Conservation (phyloP, 2,329 filamentous ascomycete species). For the Pleoardoris graminearum region DNA sequence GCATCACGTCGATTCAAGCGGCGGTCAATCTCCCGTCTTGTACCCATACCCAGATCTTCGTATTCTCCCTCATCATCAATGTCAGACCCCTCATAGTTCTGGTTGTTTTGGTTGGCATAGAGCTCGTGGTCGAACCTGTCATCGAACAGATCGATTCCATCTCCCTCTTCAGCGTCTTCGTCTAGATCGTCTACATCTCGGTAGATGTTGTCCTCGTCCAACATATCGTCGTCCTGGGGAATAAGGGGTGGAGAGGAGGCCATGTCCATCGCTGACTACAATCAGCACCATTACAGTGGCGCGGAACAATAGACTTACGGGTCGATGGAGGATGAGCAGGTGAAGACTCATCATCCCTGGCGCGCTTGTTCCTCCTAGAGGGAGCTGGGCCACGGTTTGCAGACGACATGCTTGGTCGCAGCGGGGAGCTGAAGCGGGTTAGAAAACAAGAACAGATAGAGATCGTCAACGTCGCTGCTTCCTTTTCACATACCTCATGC, state of each 20-base stretch:
- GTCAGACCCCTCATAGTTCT: slow-evolving; percentile 68
- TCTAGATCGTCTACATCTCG: slow-evolving; percentile 69
- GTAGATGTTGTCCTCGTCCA: slow-evolving; percentile 68
- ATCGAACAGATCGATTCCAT: slow-evolving; percentile 72
- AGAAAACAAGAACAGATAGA: slow-evolving; percentile 25
- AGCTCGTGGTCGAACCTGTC: slow-evolving; percentile 66
- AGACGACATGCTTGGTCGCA: slow-evolving; percentile 78
- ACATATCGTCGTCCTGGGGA: slow-evolving; percentile 67
- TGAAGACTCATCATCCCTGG: slow-evolving; percentile 66
- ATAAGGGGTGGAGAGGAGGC: slow-evolving; percentile 67
- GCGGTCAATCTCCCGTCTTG: slow-evolving; percentile 71
- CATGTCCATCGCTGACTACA: slow-evolving; percentile 49
- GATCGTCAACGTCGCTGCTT: slow-evolving; percentile 17
- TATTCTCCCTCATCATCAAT: slow-evolving; percentile 79
- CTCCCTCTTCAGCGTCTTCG: slow-evolving; percentile 70
- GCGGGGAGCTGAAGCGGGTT: slow-evolving; percentile 68
- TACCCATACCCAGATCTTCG: slow-evolving; percentile 67
- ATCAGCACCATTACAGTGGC: slow-evolving; percentile 15
- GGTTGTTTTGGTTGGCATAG: slow-evolving; percentile 57
- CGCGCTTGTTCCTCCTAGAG: slow-evolving; percentile 66
- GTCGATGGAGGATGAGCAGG: slow-evolving; percentile 63
- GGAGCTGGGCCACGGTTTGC: slow-evolving; percentile 72
- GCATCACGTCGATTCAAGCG: slow-evolving; percentile 74
- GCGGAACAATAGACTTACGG: slow-evolving; percentile 54
- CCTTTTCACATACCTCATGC: slow-evolving; percentile 24